A percentile compares a stretch with the other conserved stretches of the same genome.
phyloP scores from a whole-genome alignment of 495 filamentous ascomycete genomes.

The Immersiella caudata region DNA sequence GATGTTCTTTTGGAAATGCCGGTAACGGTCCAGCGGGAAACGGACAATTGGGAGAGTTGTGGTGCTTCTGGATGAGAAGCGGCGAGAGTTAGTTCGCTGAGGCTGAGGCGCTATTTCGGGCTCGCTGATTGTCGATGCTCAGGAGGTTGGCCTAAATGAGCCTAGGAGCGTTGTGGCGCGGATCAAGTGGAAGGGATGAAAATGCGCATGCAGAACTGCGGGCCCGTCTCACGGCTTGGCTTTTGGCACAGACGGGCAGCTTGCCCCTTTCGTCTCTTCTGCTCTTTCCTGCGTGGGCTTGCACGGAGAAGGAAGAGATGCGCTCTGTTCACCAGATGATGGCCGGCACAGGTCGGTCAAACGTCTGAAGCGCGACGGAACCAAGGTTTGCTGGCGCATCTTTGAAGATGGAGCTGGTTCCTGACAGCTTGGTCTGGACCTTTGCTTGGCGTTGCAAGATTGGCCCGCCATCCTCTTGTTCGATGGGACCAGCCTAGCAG shows the following conservation, averaged over 20 bases:
- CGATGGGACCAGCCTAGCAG: constrained; percentile 28
- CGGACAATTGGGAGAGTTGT: not conserved
- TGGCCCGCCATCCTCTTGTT: constrained; percentile 8
- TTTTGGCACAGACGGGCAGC: not conserved
- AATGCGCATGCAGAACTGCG: not conserved
- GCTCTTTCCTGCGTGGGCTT: not conserved
- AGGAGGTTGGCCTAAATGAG: constrained; percentile 37
- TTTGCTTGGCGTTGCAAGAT: constrained; percentile 29
- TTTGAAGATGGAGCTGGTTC: constrained; percentile 2
- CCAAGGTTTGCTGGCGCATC: not conserved
- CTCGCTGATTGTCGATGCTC: constrained; percentile 29
- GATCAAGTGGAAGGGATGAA: constrained; percentile 13
- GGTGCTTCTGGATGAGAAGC: not conserved
- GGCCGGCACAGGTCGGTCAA: not conserved
- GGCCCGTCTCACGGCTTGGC: constrained; percentile 3
- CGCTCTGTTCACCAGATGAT: not conserved
- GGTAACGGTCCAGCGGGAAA: not conserved
- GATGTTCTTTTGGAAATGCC: not conserved
- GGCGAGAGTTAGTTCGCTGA: not conserved
- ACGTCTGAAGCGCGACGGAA: constrained; percentile 20
- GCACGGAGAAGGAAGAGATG: not conserved
- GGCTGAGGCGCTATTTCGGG: constrained; percentile 15
- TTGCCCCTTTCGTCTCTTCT: not conserved
- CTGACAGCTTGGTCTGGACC: not conserved
- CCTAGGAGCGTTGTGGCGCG: constrained; percentile 36